phyloP scores from a whole-genome alignment of 768 basidiomycete genomes.

The Psilocybe cubensis region DNA sequence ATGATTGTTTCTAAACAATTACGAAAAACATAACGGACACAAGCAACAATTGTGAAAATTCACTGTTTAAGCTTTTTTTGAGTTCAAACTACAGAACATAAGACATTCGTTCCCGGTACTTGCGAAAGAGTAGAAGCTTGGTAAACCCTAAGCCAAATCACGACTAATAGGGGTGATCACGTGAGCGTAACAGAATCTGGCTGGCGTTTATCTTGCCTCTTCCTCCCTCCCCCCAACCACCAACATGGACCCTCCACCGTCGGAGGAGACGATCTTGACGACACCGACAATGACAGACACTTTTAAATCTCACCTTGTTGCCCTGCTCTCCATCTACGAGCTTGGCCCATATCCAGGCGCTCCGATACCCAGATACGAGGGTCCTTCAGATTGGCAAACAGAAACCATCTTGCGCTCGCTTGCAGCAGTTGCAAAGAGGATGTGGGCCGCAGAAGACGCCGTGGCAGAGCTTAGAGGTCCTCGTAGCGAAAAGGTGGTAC shows the following conservation, averaged over 20 bases:
- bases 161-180: too few species aligned
- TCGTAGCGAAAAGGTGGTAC: constrained; percentile 12
- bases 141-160: too few species aligned
- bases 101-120: too few species aligned
- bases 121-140: too few species aligned
- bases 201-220: neutral
- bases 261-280: constrained; percentile 6
- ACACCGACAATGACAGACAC: constrained; percentile 18
- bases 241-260: constrained; percentile 4
- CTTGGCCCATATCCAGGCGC: constrained; percentile 49
- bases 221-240: neutral
- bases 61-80: too few species aligned
- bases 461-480: constrained; percentile 41
- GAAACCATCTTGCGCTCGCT: constrained; percentile 59
- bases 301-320: constrained; percentile 52
- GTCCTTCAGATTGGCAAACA: constrained; percentile 60
- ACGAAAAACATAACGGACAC: too few species aligned
- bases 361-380: constrained; percentile 57
- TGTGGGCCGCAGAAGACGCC: constrained; percentile 58
- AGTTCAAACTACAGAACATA: too few species aligned
- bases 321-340: constrained; percentile 62
- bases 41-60: too few species aligned
- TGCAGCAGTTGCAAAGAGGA: constrained; percentile 51
- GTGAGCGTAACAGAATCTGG: neutral
- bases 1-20: too few species aligned